These are phyloP conservation scores for Amanita fuliginea DNA, from an alignment of 768 basidiomycete genomes.

Conservation along the genomic window DNA sequence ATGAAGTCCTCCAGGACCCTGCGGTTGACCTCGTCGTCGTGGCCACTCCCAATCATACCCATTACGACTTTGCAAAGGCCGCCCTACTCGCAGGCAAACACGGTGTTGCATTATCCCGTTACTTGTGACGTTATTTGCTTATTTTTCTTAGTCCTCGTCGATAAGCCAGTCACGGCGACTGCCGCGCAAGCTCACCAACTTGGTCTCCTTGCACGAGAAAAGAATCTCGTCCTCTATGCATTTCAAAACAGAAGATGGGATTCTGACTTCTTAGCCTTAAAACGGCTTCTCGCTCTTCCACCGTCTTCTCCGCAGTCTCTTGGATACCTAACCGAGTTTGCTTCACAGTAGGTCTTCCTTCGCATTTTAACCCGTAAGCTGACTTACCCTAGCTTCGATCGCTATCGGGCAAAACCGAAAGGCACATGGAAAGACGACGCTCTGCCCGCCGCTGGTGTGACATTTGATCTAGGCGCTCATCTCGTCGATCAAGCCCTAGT, in stretches of 20 bases:
- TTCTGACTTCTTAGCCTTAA: slow-evolving; percentile 63
- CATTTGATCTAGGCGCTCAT: slow-evolving; percentile 75
- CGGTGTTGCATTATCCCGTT: slow-evolving; percentile 25
- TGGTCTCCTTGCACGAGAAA: slow-evolving; percentile 43
- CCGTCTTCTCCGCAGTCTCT: slow-evolving; percentile 39
- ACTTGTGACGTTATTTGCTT: background rate
- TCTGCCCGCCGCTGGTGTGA: slow-evolving; percentile 48
- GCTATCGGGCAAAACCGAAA: slow-evolving; percentile 54
- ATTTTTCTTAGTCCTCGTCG: slow-evolving; percentile 49
- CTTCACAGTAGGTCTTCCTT: slow-evolving; percentile 43
- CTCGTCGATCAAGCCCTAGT: slow-evolving; percentile 68
- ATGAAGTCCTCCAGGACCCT: slow-evolving; percentile 47
- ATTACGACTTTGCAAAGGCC: slow-evolving; percentile 56
- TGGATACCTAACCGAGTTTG: slow-evolving; percentile 59
- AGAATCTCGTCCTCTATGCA: slow-evolving; percentile 53
- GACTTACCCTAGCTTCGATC: slow-evolving; percentile 46
- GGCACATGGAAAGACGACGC: slow-evolving; percentile 74
- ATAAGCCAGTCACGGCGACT: slow-evolving; percentile 67
- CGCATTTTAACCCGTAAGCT: background rate
- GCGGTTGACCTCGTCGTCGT: slow-evolving; percentile 62
- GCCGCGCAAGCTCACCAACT: slow-evolving; percentile 49
- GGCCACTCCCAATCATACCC: slow-evolving; percentile 65
- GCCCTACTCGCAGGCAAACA: slow-evolving; percentile 63
- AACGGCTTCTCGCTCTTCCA: slow-evolving; percentile 44
- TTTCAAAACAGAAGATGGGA: slow-evolving; percentile 76